Conservation (phyloP, 768 basidiomycete species). For the Agaricus blazei region DNA sequence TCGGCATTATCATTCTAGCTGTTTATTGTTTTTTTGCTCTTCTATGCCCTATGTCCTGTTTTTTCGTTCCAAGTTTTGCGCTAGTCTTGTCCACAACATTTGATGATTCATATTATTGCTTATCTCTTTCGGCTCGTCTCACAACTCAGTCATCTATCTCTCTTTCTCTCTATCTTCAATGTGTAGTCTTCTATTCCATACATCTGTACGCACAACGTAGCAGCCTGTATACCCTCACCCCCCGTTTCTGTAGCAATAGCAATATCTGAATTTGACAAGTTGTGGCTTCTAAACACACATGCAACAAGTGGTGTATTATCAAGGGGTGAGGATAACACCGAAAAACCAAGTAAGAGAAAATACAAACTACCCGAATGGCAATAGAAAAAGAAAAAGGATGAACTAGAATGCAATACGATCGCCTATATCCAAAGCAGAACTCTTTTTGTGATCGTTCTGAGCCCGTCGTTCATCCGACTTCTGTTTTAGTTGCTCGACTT, state of each 20-base stretch:
- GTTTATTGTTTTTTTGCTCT: neutral
- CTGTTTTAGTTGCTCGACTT: slow-evolving; percentile 50
- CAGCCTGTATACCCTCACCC: slow-evolving; percentile 3
- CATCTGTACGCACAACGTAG: neutral
- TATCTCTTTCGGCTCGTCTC: neutral
- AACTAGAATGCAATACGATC: slow-evolving; percentile 14
- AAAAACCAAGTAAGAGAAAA: neutral
- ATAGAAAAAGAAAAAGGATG: neutral
- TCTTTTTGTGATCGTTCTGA: slow-evolving; percentile 11
- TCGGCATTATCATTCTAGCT: neutral
- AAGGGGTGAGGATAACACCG: neutral
- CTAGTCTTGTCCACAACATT: neutral
- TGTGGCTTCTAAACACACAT: neutral
- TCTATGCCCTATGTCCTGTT: neutral
- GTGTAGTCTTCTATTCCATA: neutral
- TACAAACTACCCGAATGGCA: neutral
- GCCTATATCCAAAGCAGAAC: slow-evolving; percentile 16
- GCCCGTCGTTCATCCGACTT: slow-evolving; percentile 42
- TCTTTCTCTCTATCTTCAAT: neutral
- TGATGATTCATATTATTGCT: neutral
- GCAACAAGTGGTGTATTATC: neutral
- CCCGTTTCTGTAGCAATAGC: slow-evolving; percentile 6
- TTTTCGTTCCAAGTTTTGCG: neutral
- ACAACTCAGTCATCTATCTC: neutral
- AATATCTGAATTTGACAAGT: slow-evolving; percentile 8